phyloP scores from a whole-genome alignment of 2,329 filamentous ascomycete species.

The Coniochaeta ligniaria region DNA sequence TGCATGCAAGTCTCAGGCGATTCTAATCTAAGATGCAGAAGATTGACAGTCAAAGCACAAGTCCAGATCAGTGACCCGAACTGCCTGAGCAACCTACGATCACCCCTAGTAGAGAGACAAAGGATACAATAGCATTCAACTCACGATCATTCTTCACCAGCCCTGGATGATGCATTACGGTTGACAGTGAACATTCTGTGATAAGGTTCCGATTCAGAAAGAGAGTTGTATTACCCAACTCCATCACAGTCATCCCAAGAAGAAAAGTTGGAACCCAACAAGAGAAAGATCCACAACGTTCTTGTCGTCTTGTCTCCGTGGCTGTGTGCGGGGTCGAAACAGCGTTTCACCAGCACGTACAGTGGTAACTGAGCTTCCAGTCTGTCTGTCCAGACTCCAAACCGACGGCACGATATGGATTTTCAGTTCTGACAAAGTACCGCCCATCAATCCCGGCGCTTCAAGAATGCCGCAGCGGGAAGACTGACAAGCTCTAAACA shows the following conservation, averaged over 20 bases:
- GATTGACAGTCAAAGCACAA: background rate
- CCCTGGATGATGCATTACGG: too few species aligned
- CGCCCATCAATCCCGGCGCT: background rate
- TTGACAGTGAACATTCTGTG: too few species aligned
- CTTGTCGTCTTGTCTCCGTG: background rate
- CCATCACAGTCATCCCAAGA: background rate
- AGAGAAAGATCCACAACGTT: background rate
- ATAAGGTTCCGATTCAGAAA: background rate
- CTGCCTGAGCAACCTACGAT: background rate
- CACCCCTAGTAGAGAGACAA: too few species aligned
- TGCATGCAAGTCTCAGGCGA: background rate
- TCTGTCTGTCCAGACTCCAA: too few species aligned
- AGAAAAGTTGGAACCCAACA: background rate
- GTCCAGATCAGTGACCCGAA: background rate
- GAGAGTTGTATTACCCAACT: background rate
- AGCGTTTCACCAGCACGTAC: slow-evolving; percentile 1
- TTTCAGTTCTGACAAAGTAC: background rate
- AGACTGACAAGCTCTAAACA: background rate
- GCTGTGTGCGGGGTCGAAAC: background rate
- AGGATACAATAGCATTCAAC: too few species aligned
- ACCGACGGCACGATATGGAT: slow-evolving; percentile 7
- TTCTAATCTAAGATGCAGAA: background rate
- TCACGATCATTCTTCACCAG: too few species aligned
- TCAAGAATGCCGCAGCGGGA: background rate
- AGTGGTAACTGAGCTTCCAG: too few species aligned